Evolutionary conservation across 257 asterid species (phyloP).

Genomic region (Solanum pinnatisectum): DNA sequence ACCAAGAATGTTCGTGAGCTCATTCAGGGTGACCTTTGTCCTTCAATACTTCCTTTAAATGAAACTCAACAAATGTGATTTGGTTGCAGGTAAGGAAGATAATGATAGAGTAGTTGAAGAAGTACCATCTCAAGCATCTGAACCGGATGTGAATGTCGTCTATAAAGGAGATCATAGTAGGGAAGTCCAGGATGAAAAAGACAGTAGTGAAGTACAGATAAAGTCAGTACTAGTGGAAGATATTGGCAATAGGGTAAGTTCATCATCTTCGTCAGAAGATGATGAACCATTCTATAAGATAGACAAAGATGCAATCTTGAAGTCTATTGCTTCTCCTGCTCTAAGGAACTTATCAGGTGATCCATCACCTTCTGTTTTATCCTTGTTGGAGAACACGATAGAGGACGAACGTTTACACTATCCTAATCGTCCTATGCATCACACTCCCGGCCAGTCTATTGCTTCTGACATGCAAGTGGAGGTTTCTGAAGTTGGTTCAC

Average conservation of each 20-base stretch:
- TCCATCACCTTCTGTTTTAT: neutral
- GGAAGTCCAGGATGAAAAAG: slow-evolving; percentile 8
- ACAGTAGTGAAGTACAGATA: slow-evolving; percentile 8
- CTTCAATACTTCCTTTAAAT: neutral
- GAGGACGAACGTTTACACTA: slow-evolving; percentile 23
- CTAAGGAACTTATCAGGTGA: slow-evolving; percentile 22
- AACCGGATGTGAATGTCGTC: slow-evolving; percentile 11
- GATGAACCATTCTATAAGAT: slow-evolving; percentile 36
- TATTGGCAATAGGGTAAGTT: slow-evolving; percentile 11
- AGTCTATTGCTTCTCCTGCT: slow-evolving; percentile 48
- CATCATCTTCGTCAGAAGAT: slow-evolving; percentile 49
- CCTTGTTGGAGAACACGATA: slow-evolving; percentile 18
- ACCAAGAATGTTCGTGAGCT: neutral
- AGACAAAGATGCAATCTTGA: slow-evolving; percentile 64
- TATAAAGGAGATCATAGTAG: slow-evolving; percentile 22
- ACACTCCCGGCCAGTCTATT: slow-evolving; percentile 43
- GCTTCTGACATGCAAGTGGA: slow-evolving; percentile 94
- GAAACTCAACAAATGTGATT: neutral
- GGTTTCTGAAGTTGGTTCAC: slow-evolving; percentile 67
- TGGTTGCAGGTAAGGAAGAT: slow-evolving; percentile 24
- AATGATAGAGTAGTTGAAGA: slow-evolving; percentile 20
- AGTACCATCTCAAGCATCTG: slow-evolving; percentile 15
- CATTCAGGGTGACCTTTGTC: neutral
- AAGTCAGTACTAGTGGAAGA: slow-evolving; percentile 14
- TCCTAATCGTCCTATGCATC: slow-evolving; percentile 19